phyloP scores from a whole-genome alignment of 2,329 filamentous ascomycete species.

The Cladosporium sphaerospermum region DNA sequence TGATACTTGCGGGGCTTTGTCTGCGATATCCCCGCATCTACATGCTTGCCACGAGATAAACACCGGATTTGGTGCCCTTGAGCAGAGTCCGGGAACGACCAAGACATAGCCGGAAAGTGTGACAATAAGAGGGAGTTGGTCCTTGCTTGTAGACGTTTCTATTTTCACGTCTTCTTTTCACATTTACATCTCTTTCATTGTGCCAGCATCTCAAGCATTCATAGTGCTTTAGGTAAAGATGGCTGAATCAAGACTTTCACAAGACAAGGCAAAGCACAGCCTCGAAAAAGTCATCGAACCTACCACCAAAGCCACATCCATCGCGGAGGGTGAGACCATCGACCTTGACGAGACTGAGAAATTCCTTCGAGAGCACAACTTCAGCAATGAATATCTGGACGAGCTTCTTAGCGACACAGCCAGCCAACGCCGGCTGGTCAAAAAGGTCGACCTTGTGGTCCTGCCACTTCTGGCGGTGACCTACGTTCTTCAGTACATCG shows the following conservation, averaged over 20 bases:
- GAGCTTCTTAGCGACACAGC: constrained; percentile 40
- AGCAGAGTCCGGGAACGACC: too few relatives aligned
- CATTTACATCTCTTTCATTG: too few relatives aligned
- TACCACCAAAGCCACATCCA: constrained; percentile 1
- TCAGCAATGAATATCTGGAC: constrained; percentile 38
- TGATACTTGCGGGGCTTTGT: constrained; percentile 1
- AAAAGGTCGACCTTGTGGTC: constrained; percentile 46
- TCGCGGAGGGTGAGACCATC: constrained; percentile 27
- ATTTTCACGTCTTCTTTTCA: too few relatives aligned
- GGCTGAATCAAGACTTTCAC: background rate
- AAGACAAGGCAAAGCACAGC: constrained; percentile 3
- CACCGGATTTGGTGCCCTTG: background rate
- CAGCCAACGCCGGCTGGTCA: constrained; percentile 30
- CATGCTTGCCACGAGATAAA: background rate
- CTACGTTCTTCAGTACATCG: constrained; percentile 42
- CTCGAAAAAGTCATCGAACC: constrained; percentile 7
- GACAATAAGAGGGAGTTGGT: too few relatives aligned
- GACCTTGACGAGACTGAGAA: constrained; percentile 45
- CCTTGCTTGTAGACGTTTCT: too few relatives aligned
- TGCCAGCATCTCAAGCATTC: too few relatives aligned
- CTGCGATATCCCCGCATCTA: constrained; percentile 2
- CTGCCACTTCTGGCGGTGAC: constrained; percentile 48
- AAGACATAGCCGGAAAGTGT: too few relatives aligned
- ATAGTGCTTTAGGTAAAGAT: background rate
- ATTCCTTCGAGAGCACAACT: constrained; percentile 45